Evolutionary conservation across 768 basidiomycete genomes (phyloP).

Genomic region (Macrolepiota albuminosa): DNA sequence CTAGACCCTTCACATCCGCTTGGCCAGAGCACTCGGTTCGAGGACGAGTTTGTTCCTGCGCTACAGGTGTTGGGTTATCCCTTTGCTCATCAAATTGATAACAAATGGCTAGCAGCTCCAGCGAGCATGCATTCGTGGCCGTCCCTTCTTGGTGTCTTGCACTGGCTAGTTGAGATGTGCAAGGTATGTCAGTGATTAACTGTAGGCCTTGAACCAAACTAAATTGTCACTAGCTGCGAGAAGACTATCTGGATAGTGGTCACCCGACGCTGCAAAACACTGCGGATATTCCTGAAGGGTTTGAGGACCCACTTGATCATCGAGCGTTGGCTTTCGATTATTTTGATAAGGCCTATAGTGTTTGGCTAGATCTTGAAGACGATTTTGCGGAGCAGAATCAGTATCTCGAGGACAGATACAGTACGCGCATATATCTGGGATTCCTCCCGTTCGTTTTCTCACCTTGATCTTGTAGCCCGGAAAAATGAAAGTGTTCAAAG

Average conservation of each 20-base stretch:
- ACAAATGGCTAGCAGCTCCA: conserved; percentile 83
- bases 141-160: conserved; percentile 75
- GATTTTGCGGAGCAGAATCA: conserved; percentile 67
- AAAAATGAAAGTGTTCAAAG: conserved; percentile 65
- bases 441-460: background rate
- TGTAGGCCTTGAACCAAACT: conserved; percentile 19
- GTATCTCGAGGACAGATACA: conserved; percentile 70
- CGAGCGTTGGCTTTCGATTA: conserved; percentile 76
- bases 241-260: conserved; percentile 52
- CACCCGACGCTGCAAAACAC: conserved; percentile 67
- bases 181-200: conserved; percentile 47
- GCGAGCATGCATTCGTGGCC: conserved; percentile 95
- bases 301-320: conserved; percentile 70
- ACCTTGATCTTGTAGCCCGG: conserved; percentile 39
- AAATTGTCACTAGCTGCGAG: conserved; percentile 28
- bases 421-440: conserved; percentile 33
- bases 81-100: conserved; percentile 69
- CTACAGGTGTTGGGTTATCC: conserved; percentile 81
- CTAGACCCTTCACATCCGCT: conserved; percentile 69
- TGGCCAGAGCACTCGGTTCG: conserved; percentile 44
- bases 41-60: conserved; percentile 79
- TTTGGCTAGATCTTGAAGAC: conserved; percentile 65
- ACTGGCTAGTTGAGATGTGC: conserved; percentile 88
- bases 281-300: conserved; percentile 62
- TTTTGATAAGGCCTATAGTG: conserved; percentile 58